Percentiles rank a stretch among this genome's conserved stretches.
Evolutionary conservation across 2,329 filamentous ascomycete genomes (phyloP).

Genomic region (Trichoderma sp.): DNA sequence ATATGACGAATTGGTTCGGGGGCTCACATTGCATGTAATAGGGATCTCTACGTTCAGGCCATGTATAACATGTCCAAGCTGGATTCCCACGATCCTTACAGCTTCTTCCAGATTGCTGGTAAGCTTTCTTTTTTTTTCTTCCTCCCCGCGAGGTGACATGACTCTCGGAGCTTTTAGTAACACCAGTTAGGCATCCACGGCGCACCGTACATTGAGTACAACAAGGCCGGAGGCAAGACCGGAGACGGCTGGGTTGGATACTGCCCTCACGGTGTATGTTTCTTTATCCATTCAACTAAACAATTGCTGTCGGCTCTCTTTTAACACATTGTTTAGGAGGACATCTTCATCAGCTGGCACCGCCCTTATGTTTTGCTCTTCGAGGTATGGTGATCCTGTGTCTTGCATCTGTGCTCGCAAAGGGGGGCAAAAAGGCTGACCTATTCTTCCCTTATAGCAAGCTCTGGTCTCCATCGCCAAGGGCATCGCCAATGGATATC

Average conservation of each 20-base stretch:
- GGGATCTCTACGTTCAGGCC: conserved; percentile 52
- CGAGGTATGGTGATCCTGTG: conserved; percentile 41
- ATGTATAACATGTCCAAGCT: conserved; percentile 43
- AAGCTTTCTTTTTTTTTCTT: conserved; percentile 6
- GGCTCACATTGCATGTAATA: conserved; percentile 23
- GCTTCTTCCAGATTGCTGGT: conserved; percentile 53
- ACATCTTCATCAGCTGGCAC: conserved; percentile 55
- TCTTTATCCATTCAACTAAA: not conserved
- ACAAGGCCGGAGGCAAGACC: conserved; percentile 36
- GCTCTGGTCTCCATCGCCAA: conserved; percentile 46
- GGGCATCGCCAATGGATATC: conserved; percentile 46
- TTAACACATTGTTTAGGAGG: conserved; percentile 38
- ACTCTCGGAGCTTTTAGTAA: conserved; percentile 17
- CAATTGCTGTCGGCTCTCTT: not conserved
- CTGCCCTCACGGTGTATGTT: conserved; percentile 47
- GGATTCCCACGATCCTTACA: conserved; percentile 42
- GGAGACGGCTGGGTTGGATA: conserved; percentile 40
- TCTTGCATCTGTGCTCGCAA: not conserved
- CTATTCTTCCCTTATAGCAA: conserved; percentile 42
- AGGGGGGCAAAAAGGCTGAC: not conserved
- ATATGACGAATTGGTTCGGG: not conserved
- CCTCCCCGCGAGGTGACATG: not conserved
- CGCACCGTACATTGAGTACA: conserved; percentile 43
- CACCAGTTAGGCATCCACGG: conserved; percentile 40
- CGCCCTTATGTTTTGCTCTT: conserved; percentile 54